Evolutionary conservation across 345 rosid genomes (phyloP).

Genomic region (Populus nigra): DNA sequence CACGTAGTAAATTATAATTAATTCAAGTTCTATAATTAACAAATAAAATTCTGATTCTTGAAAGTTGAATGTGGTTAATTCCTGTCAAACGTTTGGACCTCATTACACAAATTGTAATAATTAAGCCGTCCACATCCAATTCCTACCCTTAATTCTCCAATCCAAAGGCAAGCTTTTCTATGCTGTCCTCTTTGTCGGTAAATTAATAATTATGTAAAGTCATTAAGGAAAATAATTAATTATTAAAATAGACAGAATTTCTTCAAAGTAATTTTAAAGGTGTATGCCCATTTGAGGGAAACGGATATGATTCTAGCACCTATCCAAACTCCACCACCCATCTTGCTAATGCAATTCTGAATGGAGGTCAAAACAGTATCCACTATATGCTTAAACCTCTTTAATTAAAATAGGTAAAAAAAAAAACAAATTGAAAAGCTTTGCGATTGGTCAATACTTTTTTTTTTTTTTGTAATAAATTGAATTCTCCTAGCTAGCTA

Average conservation of each 20-base stretch:
- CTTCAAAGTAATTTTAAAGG: not conserved
- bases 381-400: too few relatives aligned
- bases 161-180: not conserved
- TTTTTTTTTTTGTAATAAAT: too few relatives aligned
- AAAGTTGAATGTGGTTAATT: not conserved
- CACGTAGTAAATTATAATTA: not conserved
- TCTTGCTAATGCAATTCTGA: not conserved
- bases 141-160: not conserved
- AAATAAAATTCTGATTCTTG: not conserved
- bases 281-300: not conserved
- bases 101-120: not conserved
- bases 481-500: not conserved
- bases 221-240: too few relatives aligned
- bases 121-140: not conserved
- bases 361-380: constrained; percentile 23
- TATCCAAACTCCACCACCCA: constrained; percentile 11
- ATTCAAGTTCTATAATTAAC: too few relatives aligned
- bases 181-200: not conserved
- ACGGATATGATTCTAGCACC: constrained; percentile 20
- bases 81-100: not conserved
- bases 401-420: too few relatives aligned
- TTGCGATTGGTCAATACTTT: not conserved
- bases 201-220: not conserved
- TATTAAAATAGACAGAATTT: not conserved
- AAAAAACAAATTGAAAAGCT: not conserved